phyloP scores from a whole-genome alignment of 2,329 filamentous ascomycete species.

The Colletotrichum eremochloae region DNA sequence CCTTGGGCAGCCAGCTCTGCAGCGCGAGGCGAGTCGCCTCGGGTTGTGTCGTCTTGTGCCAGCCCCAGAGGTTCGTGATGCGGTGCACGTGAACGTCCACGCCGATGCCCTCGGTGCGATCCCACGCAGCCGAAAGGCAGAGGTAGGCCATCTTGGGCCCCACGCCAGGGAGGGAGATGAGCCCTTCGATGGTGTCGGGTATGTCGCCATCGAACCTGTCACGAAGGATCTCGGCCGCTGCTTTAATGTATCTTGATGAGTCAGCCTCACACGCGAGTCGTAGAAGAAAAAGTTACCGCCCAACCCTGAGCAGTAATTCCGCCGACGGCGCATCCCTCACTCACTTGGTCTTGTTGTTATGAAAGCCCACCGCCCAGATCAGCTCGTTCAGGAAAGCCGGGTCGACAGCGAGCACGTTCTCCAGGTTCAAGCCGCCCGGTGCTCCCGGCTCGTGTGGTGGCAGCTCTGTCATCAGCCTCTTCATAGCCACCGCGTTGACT shows the following conservation, averaged over 20 bases:
- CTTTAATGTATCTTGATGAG: constrained; percentile 72
- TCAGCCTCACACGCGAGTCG: not conserved
- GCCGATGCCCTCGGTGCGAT: constrained; percentile 80
- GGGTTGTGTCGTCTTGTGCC: constrained; percentile 84
- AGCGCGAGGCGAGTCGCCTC: constrained; percentile 84
- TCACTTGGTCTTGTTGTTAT: constrained; percentile 88
- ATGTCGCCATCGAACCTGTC: constrained; percentile 82
- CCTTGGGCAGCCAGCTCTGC: constrained; percentile 85
- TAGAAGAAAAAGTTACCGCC: not conserved
- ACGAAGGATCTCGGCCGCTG: constrained; percentile 78
- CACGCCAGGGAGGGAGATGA: constrained; percentile 85
- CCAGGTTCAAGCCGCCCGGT: constrained; percentile 73
- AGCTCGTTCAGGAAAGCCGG: constrained; percentile 76
- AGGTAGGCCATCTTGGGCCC: constrained; percentile 97
- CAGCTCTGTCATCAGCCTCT: constrained; percentile 80
- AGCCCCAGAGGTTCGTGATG: constrained; percentile 94
- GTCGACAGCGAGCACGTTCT: constrained; percentile 81
- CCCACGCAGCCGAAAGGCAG: constrained; percentile 81
- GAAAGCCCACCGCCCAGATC: constrained; percentile 89
- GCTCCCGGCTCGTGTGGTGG: constrained; percentile 62
- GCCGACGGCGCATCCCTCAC: constrained; percentile 53
- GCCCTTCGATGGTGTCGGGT: constrained; percentile 79
- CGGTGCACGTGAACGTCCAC: constrained; percentile 96
- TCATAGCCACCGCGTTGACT: constrained; percentile 87
- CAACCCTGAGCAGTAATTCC: not conserved